Evolutionary conservation across 306 rosid genomes (phyloP).

Genomic region (Canavalia ensiformis): DNA sequence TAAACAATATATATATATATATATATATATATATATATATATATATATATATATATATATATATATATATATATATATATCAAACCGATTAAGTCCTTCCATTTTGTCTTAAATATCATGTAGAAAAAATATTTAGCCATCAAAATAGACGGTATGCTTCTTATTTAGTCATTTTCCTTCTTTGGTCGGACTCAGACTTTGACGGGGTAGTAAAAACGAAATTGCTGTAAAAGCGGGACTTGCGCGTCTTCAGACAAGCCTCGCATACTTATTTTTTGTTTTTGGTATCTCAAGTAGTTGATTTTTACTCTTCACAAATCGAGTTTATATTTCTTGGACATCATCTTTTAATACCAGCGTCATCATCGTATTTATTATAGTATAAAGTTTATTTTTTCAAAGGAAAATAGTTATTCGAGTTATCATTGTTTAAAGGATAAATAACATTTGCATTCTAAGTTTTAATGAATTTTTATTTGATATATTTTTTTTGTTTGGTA

Average conservation of each 20-base stretch:
- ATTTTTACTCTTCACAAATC: neutral
- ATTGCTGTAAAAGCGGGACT: neutral
- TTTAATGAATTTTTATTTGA: no score
- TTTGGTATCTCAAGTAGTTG: neutral
- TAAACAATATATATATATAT: slow-evolving; percentile 17
- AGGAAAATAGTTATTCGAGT: neutral
- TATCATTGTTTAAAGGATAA: neutral
- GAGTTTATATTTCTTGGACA: neutral
- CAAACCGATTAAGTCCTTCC: neutral
- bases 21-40: slow-evolving; percentile 7
- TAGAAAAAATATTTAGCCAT: neutral
- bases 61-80: slow-evolving; percentile 31
- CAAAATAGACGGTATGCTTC: neutral
- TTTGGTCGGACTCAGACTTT: neutral
- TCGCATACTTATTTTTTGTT: neutral
- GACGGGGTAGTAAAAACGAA: neutral
- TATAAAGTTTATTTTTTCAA: neutral
- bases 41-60: slow-evolving; percentile 31
- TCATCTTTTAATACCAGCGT: no score
- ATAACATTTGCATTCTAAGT: no score
- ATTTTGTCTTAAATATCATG: neutral
- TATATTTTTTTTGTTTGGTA: no score
- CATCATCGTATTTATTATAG: neutral
- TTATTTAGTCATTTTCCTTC: neutral
- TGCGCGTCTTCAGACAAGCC: neutral